A percentile compares a stretch with the other conserved stretches of the same genome.
phyloP scores from a whole-genome alignment of 169 alveolate genomes.

The Theileria annulata region DNA sequence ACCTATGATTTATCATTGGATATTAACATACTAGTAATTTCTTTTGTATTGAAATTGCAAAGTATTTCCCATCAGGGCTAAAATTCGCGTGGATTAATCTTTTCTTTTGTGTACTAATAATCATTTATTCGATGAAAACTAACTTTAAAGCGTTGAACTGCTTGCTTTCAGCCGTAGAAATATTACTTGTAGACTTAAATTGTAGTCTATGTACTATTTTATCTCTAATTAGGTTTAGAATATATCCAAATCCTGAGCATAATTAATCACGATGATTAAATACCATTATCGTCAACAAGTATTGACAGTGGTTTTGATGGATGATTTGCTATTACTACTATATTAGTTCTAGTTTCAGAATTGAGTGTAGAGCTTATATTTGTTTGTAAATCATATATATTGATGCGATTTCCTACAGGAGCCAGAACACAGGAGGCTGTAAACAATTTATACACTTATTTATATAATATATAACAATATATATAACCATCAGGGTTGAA shows the following conservation, averaged over 20 bases:
- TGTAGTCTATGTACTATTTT: conserved; percentile 71
- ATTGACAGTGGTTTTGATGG: conserved; percentile 77
- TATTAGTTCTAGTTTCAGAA: conserved; percentile 76
- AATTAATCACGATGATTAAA: background rate
- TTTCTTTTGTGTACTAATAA: conserved; percentile 67
- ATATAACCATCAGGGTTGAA: conserved; percentile 65
- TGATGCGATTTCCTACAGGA: conserved; percentile 82
- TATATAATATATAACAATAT: background rate
- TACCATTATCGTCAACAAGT: conserved; percentile 74
- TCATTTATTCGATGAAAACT: conserved; percentile 20
- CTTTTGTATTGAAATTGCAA: conserved; percentile 67
- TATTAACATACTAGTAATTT: conserved; percentile 55
- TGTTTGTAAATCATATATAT: conserved; percentile 75
- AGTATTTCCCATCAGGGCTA: conserved; percentile 69
- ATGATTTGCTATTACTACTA: conserved; percentile 70
- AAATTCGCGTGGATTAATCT: conserved; percentile 60
- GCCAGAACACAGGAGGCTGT: conserved; percentile 75
- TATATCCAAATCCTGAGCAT: conserved; percentile 69
- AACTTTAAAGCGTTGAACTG: conserved; percentile 8
- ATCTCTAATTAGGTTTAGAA: conserved; percentile 74
- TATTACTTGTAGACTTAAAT: conserved; percentile 68
- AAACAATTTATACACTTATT: background rate
- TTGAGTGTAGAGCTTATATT: conserved; percentile 74
- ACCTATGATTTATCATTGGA: conserved; percentile 22
- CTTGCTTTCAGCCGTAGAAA: conserved; percentile 43